Evolutionary conservation across 345 rosid genomes (phyloP).

Genomic region (Euphorbia tirucalli): DNA sequence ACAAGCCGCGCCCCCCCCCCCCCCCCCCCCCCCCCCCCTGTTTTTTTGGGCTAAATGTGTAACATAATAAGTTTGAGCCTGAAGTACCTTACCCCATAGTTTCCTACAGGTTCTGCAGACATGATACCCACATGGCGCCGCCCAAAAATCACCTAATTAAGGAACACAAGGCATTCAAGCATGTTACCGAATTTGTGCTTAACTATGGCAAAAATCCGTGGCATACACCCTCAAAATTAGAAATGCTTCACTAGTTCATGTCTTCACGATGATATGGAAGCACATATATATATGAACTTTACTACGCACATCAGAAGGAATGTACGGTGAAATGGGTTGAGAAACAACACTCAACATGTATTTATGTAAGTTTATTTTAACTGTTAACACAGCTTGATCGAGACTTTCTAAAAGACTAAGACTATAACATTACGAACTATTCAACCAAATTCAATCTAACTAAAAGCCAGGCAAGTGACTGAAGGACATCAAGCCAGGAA

Average conservation of each 20-base stretch:
- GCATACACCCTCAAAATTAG: not conserved
- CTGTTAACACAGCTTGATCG: no score
- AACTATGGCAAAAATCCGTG: not conserved
- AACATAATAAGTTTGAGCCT: not conserved
- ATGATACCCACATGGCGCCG: conserved; percentile 91
- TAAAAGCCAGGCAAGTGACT: not conserved
- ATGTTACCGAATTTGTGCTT: not conserved
- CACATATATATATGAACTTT: not conserved
- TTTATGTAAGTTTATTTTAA: no score
- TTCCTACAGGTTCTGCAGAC: conserved; percentile 91
- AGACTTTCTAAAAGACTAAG: no score
- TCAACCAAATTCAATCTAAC: not conserved
- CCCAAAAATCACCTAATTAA: conserved; percentile 75
- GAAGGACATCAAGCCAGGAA: not conserved
- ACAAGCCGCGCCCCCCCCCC: no score
- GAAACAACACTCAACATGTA: not conserved
- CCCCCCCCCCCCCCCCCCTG: no score
- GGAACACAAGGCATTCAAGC: conserved; percentile 9
- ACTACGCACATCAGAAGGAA: not conserved
- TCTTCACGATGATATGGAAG: no score
- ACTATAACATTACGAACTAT: no score
- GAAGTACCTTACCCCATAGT: conserved; percentile 90
- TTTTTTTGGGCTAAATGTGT: not conserved
- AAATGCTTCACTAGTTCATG: not conserved
- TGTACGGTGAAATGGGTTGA: not conserved